Percentiles rank a stretch among this genome's conserved stretches.
Evolutionary conservation across 345 rosid species (phyloP).

Genomic region (Populus nigra): DNA sequence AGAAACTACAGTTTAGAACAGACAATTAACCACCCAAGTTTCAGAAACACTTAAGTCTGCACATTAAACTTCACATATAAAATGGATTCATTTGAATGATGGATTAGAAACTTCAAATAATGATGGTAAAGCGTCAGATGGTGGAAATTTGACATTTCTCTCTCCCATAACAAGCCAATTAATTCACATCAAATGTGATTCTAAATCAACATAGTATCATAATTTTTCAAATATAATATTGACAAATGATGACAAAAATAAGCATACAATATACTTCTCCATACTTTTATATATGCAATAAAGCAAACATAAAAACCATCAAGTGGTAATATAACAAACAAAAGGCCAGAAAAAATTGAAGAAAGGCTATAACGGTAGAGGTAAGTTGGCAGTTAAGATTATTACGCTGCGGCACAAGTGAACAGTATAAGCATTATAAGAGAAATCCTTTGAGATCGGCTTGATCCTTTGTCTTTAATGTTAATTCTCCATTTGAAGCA

Average conservation of each 20-base stretch:
- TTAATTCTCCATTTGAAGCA: conserved; percentile 67
- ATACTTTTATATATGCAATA: neutral
- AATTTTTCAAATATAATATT: neutral
- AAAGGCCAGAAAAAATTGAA: neutral
- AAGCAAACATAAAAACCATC: neutral
- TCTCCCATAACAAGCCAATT: neutral
- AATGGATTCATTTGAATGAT: no score
- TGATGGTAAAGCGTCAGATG: neutral
- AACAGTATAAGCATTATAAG: conserved; percentile 71
- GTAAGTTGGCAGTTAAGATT: conserved; percentile 18
- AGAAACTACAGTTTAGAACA: neutral
- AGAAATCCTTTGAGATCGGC: conserved; percentile 47
- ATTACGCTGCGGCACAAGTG: conserved; percentile 88
- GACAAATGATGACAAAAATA: neutral
- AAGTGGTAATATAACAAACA: neutral
- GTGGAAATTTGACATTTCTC: neutral
- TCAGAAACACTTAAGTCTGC: neutral
- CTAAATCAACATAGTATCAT: neutral
- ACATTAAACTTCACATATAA: no score
- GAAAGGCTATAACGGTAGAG: neutral
- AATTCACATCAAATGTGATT: neutral
- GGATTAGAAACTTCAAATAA: neutral
- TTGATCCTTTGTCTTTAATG: conserved; percentile 48
- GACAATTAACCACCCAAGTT: neutral
- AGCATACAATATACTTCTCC: neutral